phyloP scores from a whole-genome alignment of 1,139 yeast species.

The Lodderomyces pseudojiufengensis region DNA sequence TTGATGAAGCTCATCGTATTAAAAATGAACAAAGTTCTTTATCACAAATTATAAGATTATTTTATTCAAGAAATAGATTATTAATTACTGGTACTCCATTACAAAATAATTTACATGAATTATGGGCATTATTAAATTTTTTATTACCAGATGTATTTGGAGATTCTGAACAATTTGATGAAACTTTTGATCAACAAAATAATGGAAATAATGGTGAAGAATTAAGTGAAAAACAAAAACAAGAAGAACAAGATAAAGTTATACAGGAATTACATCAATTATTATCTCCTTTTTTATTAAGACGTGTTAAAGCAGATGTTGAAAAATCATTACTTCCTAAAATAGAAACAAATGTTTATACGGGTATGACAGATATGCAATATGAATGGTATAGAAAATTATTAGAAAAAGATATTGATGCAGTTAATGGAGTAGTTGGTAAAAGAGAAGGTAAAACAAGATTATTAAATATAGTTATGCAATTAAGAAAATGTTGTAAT shows the following conservation, averaged over 20 bases:
- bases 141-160: constrained; percentile 92
- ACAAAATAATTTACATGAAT: constrained; percentile 90
- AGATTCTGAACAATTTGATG: constrained; percentile 84
- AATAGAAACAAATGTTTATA: constrained; percentile 82
- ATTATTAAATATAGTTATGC: constrained; percentile 91
- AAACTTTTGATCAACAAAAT: constrained; percentile 62
- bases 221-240: constrained; percentile 32
- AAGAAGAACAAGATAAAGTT: constrained; percentile 64
- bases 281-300: constrained; percentile 77
- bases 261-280: constrained; percentile 85
- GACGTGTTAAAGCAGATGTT: constrained; percentile 90
- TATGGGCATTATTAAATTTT: constrained; percentile 92
- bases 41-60: constrained; percentile 84
- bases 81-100: constrained; percentile 95
- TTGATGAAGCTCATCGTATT: constrained; percentile 96
- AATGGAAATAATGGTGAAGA: constrained; percentile 15
- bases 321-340: constrained; percentile 89
- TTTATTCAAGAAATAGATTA: constrained; percentile 78
- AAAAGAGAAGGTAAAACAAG: constrained; percentile 89
- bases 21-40: constrained; percentile 89
- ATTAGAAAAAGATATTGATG: constrained; percentile 90
- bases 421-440: constrained; percentile 89
- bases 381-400: constrained; percentile 84
- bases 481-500: constrained; percentile 90
- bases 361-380: constrained; percentile 96